Percentiles rank a stretch among this genome's conserved stretches.
phyloP scores from a whole-genome alignment of 495 filamentous ascomycete genomes.

The Talaromyces adpressus region DNA sequence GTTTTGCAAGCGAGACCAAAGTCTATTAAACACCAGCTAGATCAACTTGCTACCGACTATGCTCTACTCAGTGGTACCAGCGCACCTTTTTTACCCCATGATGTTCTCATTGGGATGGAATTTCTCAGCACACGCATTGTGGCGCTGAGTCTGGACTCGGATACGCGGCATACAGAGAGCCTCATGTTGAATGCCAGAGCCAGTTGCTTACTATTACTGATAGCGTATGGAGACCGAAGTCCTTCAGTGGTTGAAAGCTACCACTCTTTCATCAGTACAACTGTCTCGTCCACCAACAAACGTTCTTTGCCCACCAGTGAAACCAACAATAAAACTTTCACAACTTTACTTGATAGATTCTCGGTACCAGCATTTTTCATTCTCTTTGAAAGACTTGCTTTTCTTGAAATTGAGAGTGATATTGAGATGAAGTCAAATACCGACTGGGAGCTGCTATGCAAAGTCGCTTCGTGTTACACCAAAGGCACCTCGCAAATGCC shows the following conservation, averaged over 20 bases:
- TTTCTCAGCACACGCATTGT: background rate
- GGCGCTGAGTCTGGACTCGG: background rate
- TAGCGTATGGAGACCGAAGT: background rate
- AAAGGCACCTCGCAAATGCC: background rate
- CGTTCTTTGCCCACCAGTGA: background rate
- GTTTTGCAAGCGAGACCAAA: background rate
- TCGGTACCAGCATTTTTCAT: constrained; percentile 1
- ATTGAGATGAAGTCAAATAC: background rate
- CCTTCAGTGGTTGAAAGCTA: background rate
- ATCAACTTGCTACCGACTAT: background rate
- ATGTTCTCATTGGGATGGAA: background rate
- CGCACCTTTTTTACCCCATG: background rate
- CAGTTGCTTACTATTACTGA: constrained; percentile 1
- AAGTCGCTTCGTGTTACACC: constrained; percentile 3
- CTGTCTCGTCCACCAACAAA: background rate
- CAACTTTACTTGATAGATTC: background rate
- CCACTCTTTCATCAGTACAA: background rate
- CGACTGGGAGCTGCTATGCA: background rate
- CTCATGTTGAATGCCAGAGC: background rate
- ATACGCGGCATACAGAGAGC: background rate
- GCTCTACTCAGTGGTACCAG: background rate
- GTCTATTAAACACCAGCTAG: background rate
- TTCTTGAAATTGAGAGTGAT: background rate
- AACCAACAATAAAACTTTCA: background rate
- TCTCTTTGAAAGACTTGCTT: background rate